Conservation (phyloP, 805 yeast species). For the Pichia insulana region DNA sequence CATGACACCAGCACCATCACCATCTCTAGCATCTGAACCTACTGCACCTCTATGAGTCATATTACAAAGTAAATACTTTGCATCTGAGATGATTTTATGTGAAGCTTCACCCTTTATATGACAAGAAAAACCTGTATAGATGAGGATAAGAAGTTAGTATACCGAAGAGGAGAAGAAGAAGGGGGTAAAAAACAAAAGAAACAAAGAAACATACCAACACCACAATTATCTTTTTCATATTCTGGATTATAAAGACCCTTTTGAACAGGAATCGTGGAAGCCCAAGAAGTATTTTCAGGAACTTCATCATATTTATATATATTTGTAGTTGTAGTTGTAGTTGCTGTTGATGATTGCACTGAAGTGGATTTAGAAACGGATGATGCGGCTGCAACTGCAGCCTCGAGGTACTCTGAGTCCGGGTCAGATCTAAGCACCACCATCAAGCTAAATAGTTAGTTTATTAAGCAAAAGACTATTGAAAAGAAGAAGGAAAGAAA, state of each 20-base stretch:
- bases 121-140: conserved; percentile 72
- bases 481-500: neutral
- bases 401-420: conserved; percentile 19
- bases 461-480: neutral
- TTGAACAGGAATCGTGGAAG: conserved; percentile 73
- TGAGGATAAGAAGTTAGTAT: too few relatives aligned
- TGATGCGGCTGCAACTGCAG: conserved; percentile 13
- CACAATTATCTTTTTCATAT: conserved; percentile 93
- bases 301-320: conserved; percentile 63
- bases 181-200: neutral
- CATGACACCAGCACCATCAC: conserved; percentile 98
- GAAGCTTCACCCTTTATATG: conserved; percentile 81
- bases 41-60: conserved; percentile 99
- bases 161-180: too few relatives aligned
- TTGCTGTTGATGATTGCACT: too few relatives aligned
- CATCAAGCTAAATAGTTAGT: conserved; percentile 9
- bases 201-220: conserved; percentile 48
- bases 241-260: conserved; percentile 93
- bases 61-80: conserved; percentile 78
- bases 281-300: conserved; percentile 84
- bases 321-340: too few relatives aligned
- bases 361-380: too few relatives aligned
- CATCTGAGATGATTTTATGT: conserved; percentile 91
- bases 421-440: conserved; percentile 23
- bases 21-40: conserved; percentile 90